These are phyloP conservation scores for Apiospora sp. DNA, from an alignment of 2,329 filamentous ascomycete species.

Conservation along the genomic window DNA sequence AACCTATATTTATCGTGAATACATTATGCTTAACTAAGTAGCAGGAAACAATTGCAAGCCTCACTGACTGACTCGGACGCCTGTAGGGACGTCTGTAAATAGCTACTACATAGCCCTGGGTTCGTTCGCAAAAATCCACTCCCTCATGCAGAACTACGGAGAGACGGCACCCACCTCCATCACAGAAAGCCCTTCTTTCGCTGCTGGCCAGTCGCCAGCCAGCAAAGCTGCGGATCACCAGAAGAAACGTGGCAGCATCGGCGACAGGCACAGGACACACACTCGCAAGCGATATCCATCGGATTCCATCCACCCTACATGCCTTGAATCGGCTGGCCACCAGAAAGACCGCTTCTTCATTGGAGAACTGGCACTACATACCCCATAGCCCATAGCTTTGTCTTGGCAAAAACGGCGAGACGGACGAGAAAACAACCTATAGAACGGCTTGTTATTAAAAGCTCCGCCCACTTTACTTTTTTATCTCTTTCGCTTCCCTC, in stretches of 20 bases:
- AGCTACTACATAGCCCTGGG: background rate
- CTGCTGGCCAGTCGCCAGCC: background rate
- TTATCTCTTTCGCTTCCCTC: background rate
- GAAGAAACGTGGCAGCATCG: slow-evolving; percentile 7
- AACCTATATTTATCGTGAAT: background rate
- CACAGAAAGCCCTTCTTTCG: background rate
- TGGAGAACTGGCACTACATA: background rate
- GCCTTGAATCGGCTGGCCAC: background rate
- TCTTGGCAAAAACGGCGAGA: background rate
- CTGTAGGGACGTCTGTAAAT: background rate
- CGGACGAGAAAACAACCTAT: background rate
- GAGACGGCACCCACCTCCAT: background rate
- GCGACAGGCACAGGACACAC: background rate
- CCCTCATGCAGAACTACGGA: background rate
- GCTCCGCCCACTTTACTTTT: slow-evolving; percentile 18
- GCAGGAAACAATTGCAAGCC: background rate
- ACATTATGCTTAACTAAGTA: background rate
- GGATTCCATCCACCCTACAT: background rate
- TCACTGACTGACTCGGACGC: background rate
- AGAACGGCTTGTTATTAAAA: slow-evolving; percentile 12
- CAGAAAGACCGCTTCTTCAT: background rate
- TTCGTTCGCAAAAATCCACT: background rate
- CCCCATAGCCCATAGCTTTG: background rate
- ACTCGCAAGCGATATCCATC: background rate
- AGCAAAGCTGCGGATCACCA: background rate